Evolutionary conservation across 2,329 filamentous ascomycete species (phyloP).

Genomic region (Phyllosticta capitalensis): DNA sequence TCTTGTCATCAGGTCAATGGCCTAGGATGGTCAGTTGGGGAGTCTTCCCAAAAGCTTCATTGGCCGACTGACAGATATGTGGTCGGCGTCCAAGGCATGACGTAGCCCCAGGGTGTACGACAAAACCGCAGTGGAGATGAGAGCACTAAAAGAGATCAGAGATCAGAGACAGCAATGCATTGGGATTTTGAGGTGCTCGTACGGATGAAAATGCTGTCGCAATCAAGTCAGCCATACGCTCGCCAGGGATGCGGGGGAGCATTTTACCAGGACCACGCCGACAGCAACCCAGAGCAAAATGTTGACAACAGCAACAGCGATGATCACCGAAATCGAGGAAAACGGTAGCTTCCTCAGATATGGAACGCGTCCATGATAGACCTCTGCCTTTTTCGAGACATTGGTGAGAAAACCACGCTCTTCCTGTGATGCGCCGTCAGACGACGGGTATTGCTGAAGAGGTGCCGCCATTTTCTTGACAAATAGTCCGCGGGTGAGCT

Average conservation of each 20-base stretch:
- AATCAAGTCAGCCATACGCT: background rate
- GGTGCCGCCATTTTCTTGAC: background rate
- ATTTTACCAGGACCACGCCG: conserved; percentile 46
- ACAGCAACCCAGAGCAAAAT: conserved; percentile 49
- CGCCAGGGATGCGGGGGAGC: background rate
- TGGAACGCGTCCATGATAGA: conserved; percentile 40
- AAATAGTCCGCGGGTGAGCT: background rate
- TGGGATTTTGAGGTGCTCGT: background rate
- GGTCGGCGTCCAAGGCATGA: conserved; percentile 96
- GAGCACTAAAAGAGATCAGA: conserved; percentile 32
- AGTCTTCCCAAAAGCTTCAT: background rate
- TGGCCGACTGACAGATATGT: conserved; percentile 49
- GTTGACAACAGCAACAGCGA: conserved; percentile 45
- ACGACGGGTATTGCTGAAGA: background rate
- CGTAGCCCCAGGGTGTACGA: conserved; percentile 83
- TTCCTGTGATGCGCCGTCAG: background rate
- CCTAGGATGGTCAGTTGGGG: conserved; percentile 30
- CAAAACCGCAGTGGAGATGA: conserved; percentile 73
- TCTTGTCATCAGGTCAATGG: conserved; percentile 91
- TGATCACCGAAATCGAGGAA: conserved; percentile 47
- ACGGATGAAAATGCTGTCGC: conserved; percentile 24
- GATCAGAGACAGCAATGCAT: background rate
- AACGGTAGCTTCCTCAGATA: conserved; percentile 48
- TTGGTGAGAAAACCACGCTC: conserved; percentile 8
- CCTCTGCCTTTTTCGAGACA: conserved; percentile 13